These are phyloP conservation scores for Alternaria sp. DNA, from an alignment of 2,329 filamentous ascomycete species.

Conservation along the genomic window DNA sequence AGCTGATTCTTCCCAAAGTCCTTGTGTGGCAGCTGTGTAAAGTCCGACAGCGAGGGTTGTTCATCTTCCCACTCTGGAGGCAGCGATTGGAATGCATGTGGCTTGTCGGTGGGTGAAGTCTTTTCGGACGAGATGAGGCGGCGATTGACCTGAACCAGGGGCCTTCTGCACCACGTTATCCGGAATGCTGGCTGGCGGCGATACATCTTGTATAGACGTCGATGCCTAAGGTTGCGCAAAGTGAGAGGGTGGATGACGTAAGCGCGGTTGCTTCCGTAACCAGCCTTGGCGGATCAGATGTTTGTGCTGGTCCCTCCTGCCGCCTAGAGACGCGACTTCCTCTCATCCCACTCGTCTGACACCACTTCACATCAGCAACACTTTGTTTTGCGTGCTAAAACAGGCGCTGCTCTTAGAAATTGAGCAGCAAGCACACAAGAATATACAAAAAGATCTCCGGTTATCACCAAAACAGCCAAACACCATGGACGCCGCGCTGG, in stretches of 20 bases:
- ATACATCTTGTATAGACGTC: constrained; percentile 42
- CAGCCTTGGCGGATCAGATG: constrained; percentile 22
- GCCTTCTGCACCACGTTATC: constrained; percentile 40
- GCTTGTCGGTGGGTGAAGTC: constrained; percentile 29
- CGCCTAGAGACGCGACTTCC: constrained; percentile 25
- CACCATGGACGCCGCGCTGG: constrained; percentile 54
- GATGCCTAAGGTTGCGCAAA: constrained; percentile 34
- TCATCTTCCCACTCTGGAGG: constrained; percentile 76
- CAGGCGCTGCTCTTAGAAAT: neutral
- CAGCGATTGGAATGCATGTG: constrained; percentile 44
- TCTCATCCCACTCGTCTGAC: constrained; percentile 15
- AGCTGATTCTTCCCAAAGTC: constrained; percentile 96
- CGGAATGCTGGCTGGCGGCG: constrained; percentile 40
- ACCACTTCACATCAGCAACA: constrained; percentile 14
- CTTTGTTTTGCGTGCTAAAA: constrained; percentile 2
- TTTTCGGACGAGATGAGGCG: constrained; percentile 41
- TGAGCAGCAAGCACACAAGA: neutral
- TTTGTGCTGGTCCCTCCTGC: constrained; percentile 19
- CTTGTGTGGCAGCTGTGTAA: constrained; percentile 77
- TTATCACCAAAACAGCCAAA: neutral
- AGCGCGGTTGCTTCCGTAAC: constrained; percentile 27
- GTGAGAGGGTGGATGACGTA: constrained; percentile 36
- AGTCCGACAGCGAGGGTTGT: constrained; percentile 74
- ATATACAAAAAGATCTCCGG: constrained; percentile 1
- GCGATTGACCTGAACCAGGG: constrained; percentile 34